A percentile compares a stretch with the other conserved stretches of the same genome.
These are phyloP conservation scores for Phytophthora hibernalis DNA, from an alignment of 352 stramenopile genomes.

Conservation along the genomic window DNA sequence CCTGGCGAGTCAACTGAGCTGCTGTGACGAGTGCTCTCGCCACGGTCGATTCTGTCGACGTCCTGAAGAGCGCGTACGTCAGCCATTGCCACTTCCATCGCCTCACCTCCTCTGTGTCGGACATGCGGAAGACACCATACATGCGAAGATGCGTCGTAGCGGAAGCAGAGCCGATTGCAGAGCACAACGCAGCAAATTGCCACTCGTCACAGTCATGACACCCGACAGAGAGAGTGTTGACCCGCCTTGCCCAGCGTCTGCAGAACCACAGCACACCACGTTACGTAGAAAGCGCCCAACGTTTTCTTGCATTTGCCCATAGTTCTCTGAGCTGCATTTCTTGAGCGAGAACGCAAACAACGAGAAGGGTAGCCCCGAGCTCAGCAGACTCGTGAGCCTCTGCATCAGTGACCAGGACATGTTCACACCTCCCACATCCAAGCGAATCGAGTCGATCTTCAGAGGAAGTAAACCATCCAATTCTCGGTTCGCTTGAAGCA, in stretches of 20 bases:
- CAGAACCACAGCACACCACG: slow-evolving; percentile 17
- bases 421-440: slow-evolving; percentile 29
- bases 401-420: slow-evolving; percentile 31
- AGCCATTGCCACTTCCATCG: slow-evolving; percentile 47
- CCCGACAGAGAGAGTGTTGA: slow-evolving; percentile 30
- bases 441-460: slow-evolving; percentile 27
- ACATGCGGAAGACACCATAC: slow-evolving; percentile 29
- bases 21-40: slow-evolving; percentile 27
- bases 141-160: slow-evolving; percentile 24
- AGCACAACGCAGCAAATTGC: slow-evolving; percentile 38
- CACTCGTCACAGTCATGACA: slow-evolving; percentile 35
- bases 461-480: slow-evolving; percentile 21
- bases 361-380: slow-evolving; percentile 19
- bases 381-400: slow-evolving; percentile 26
- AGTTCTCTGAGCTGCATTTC: slow-evolving; percentile 13
- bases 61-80: slow-evolving; percentile 41
- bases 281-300: slow-evolving; percentile 23
- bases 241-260: slow-evolving; percentile 2
- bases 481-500: slow-evolving; percentile 3
- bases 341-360: slow-evolving; percentile 37
- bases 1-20: slow-evolving; percentile 21
- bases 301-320: slow-evolving; percentile 12
- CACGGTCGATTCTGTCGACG: slow-evolving; percentile 20
- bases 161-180: slow-evolving; percentile 21
- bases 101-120: slow-evolving; percentile 24